Conservation (phyloP, 2,329 filamentous ascomycete species). For the Blumeria hordei region DNA sequence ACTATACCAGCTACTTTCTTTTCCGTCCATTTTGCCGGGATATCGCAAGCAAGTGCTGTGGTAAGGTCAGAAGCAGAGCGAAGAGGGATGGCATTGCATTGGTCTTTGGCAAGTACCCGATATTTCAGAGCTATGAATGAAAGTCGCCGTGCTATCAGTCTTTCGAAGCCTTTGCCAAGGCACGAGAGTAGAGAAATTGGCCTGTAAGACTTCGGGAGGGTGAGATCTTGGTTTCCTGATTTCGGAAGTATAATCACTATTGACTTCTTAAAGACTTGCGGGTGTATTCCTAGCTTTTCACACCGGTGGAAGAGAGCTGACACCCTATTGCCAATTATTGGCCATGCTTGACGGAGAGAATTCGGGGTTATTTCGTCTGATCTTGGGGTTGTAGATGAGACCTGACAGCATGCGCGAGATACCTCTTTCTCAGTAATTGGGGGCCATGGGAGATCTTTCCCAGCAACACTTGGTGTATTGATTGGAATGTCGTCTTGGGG, state of each 20-base stretch:
- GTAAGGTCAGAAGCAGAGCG: not conserved
- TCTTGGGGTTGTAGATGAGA: not conserved
- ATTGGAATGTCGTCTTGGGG: not conserved
- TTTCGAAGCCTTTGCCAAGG: not conserved
- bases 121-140: not conserved
- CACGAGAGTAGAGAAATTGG: not conserved
- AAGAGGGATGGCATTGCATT: not conserved
- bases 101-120: not conserved
- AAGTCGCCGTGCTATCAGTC: not conserved
- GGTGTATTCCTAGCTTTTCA: not conserved
- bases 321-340: not conserved
- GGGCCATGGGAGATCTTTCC: not conserved
- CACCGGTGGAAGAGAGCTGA: not conserved
- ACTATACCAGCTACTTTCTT: conserved; percentile 5
- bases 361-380: not conserved
- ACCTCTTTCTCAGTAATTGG: not conserved
- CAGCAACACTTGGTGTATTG: not conserved
- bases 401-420: not conserved
- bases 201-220: not conserved
- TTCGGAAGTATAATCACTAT: not conserved
- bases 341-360: not conserved
- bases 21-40: not conserved
- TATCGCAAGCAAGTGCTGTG: not conserved
- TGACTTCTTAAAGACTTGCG: not conserved
- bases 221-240: not conserved